Evolutionary conservation across 371 early-diverging fungal species (phyloP).

Genomic region (Sporodiniella umbellata): DNA sequence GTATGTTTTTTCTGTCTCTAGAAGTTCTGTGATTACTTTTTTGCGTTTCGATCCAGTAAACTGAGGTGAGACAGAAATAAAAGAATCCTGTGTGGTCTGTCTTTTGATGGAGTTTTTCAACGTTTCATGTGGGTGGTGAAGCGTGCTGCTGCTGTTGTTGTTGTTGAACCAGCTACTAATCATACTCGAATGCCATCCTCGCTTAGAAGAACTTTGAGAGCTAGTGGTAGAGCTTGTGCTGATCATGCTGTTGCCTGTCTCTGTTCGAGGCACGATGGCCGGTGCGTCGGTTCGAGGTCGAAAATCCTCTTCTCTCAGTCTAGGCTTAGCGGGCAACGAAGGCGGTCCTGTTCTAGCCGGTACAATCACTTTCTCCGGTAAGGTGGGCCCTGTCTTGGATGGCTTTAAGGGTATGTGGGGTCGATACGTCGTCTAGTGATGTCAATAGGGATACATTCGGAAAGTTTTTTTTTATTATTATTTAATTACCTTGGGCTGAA

Average conservation of each 20-base stretch:
- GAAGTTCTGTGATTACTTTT: slow-evolving; percentile 60
- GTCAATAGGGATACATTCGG: slow-evolving; percentile 5
- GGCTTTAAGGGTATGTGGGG: slow-evolving; percentile 18
- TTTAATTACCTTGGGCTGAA: slow-evolving; percentile 11
- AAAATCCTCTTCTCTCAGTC: slow-evolving; percentile 4
- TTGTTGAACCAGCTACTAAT: slow-evolving; percentile 21
- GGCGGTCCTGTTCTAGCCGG: slow-evolving; percentile 23
- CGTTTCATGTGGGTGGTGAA: slow-evolving; percentile 12
- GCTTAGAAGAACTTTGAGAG: slow-evolving; percentile 18
- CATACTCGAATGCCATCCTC: slow-evolving; percentile 16
- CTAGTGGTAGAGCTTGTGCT: slow-evolving; percentile 19
- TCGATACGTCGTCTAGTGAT: slow-evolving; percentile 8
- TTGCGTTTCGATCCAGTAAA: slow-evolving; percentile 28
- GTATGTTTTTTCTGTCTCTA: slow-evolving; percentile 67
- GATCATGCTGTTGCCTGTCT: slow-evolving; percentile 21
- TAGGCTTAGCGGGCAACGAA: slow-evolving; percentile 19
- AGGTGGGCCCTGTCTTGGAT: slow-evolving; percentile 16
- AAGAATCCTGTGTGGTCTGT: slow-evolving; percentile 1
- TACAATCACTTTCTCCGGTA: slow-evolving; percentile 16
- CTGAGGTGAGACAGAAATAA: slow-evolving; percentile 9
- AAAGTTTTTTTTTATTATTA: slow-evolving; percentile 2
- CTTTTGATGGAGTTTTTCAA: slow-evolving; percentile 16
- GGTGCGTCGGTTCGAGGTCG: slow-evolving; percentile 4
- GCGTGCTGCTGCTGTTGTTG: slow-evolving; percentile 1
- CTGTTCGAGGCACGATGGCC: slow-evolving; percentile 16